A percentile compares a stretch with the other conserved stretches of the same genome.
phyloP scores from a whole-genome alignment of 352 stramenopile species.

The Globisporangium middletonii region DNA sequence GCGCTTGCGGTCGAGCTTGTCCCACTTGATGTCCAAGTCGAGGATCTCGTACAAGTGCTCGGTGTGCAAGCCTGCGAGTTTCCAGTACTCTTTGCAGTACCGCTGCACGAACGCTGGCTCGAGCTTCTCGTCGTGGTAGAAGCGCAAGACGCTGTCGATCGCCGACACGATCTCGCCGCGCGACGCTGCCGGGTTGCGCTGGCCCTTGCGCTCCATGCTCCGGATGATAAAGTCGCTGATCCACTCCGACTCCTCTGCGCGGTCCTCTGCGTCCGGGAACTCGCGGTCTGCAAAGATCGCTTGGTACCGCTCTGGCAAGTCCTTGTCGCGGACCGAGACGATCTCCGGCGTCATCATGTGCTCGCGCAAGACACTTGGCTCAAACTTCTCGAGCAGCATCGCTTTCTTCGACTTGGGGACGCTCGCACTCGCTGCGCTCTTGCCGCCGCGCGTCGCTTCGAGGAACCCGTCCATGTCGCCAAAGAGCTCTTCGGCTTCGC shows the following conservation, averaged over 20 bases:
- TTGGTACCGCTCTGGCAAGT: conserved; percentile 78
- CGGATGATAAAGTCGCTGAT: conserved; percentile 85
- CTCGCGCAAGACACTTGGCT: conserved; percentile 81
- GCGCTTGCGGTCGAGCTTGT: conserved; percentile 82
- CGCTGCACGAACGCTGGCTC: conserved; percentile 85
- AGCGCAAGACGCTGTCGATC: conserved; percentile 84
- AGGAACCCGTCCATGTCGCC: conserved; percentile 87
- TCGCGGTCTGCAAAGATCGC: conserved; percentile 59
- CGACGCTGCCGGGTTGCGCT: conserved; percentile 43
- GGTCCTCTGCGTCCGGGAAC: conserved; percentile 81
- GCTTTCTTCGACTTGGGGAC: conserved; percentile 73
- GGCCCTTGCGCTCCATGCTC: conserved; percentile 56
- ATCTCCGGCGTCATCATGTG: conserved; percentile 89
- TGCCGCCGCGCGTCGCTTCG: conserved; percentile 59
- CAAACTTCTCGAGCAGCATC: conserved; percentile 83
- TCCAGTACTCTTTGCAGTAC: conserved; percentile 91
- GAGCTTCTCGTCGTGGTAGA: conserved; percentile 87
- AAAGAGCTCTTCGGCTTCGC: conserved; percentile 86
- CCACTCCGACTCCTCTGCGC: conserved; percentile 84
- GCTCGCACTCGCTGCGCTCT: conserved; percentile 12
- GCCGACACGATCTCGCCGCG: conserved; percentile 82
- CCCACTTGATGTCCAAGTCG: conserved; percentile 85
- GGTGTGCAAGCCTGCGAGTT: conserved; percentile 72
- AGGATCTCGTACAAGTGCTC: conserved; percentile 84
- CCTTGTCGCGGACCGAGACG: conserved; percentile 68